Evolutionary conservation across 169 alveolate genomes (phyloP), one percentile per base, ranked within the genome.

Genomic region (Theileria parva): DNA sequence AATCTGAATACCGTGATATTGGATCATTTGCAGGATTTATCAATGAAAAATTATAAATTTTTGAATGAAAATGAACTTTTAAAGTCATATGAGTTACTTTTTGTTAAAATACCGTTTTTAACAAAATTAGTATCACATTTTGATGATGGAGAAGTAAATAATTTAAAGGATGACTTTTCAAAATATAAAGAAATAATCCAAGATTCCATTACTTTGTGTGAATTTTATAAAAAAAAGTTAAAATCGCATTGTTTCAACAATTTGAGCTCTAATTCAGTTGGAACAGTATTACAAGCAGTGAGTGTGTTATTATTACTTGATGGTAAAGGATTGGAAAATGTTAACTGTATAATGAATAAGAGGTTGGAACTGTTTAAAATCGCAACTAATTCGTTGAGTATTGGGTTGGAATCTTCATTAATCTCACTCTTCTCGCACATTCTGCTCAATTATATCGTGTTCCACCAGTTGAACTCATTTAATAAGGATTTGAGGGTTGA

Each of bases 1-100:
- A 21, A 57, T 25, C 3, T 13, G 12, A 57, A 2, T 21, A 21
- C n/a, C 5, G 39, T 65, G 13, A 37, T 65, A 8, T 8, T 23
- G 59, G 74, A 48, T 2, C 74, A 65, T 25, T 25, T 65, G 8
- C 74, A 65, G 0, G 19, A 8, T 21, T 25, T 65, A n/a, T 25
- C 61, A 23, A 81, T 81, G 88, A 73, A 59, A 2, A 81, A 81
- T 60, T 81, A 70, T 30, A 28, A 84, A 39, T 74, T 81, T 19
- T 66, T 81, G 12, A 81, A 81, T 74, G 28, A 75, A 57, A 77
- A 77, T 55, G 30, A 37, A 37, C 32, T 81, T 23, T 65, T 81
- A 15, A 50, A 37, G 72, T 81, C 88, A 21, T 81, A 74, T 77
- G 51, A 67, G 63, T 66, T 81, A 59, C 74, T 81, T 27, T 19